A percentile compares a stretch with the other conserved stretches of the same genome.
These are phyloP conservation scores for Heliamphora exappendiculata DNA, from an alignment of 148 eudicot species.

Conservation along the genomic window DNA sequence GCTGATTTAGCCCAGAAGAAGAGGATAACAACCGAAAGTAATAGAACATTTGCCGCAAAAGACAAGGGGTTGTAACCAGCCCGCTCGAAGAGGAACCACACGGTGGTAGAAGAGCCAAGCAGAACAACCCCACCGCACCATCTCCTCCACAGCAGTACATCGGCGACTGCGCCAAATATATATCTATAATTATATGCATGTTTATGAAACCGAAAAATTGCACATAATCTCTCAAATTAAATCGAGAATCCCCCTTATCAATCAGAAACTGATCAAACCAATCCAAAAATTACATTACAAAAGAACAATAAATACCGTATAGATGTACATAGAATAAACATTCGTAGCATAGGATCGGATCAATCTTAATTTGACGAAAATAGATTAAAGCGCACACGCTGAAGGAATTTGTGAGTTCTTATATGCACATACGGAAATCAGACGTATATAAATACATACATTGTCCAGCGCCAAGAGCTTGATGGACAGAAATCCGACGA, in stretches of 20 bases:
- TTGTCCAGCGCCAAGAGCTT: conserved; percentile 61
- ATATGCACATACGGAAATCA: not conserved
- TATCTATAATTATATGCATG: not conserved
- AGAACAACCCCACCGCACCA: conserved; percentile 32
- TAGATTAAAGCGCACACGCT: not conserved
- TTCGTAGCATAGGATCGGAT: conserved; percentile 5
- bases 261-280: not conserved
- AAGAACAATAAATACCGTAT: not conserved
- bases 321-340: not conserved
- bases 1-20: conserved; percentile 98
- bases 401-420: not conserved
- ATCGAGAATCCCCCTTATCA: not conserved
- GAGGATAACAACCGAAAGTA: conserved; percentile 65
- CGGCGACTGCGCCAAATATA: conserved; percentile 53
- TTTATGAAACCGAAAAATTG: not conserved
- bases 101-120: conserved; percentile 42
- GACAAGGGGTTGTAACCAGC: conserved; percentile 67
- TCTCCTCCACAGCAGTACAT: conserved; percentile 75
- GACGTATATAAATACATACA: not conserved
- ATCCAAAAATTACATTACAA: not conserved
- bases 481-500: conserved; percentile 57
- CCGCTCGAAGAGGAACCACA: conserved; percentile 64
- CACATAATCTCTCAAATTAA: not conserved
- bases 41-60: conserved; percentile 54
- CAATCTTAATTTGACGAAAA: not conserved